A percentile compares a stretch with the other conserved stretches of the same genome.
These are phyloP conservation scores for Fraxinus angustifolia DNA, from an alignment of 305 asterid species.

Conservation along the genomic window DNA sequence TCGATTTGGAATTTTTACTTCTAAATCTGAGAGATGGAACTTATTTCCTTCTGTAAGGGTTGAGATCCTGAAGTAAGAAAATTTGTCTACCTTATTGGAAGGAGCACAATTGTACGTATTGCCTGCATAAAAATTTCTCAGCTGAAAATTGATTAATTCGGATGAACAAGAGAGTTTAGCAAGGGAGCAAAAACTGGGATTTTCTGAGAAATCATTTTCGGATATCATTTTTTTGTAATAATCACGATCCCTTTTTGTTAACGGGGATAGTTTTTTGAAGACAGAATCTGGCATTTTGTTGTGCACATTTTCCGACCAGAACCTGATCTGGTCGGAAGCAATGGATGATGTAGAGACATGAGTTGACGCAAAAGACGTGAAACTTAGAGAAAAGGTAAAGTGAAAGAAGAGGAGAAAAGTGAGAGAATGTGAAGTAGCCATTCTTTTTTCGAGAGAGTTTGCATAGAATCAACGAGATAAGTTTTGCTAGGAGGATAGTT, in stretches of 20 bases:
- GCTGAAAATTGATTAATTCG: no score
- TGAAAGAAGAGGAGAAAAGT: not conserved
- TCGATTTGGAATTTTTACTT: not conserved
- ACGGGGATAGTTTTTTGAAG: conserved; percentile 31
- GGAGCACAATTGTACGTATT: not conserved
- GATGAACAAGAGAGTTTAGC: conserved; percentile 33
- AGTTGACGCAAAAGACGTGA: not conserved
- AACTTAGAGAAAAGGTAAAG: not conserved
- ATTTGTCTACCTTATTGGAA: not conserved
- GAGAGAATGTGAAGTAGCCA: not conserved
- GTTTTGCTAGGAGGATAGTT: not conserved
- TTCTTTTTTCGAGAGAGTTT: not conserved
- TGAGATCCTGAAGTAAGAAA: conserved; percentile 35
- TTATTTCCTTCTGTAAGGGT: not conserved
- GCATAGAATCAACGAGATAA: not conserved
- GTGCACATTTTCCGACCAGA: conserved; percentile 35
- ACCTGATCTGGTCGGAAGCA: conserved; percentile 26
- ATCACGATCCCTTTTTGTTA: conserved; percentile 8
- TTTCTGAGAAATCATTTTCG: not conserved
- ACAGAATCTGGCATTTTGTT: conserved; percentile 31
- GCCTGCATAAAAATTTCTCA: no score
- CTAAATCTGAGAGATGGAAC: conserved; percentile 22
- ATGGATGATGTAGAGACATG: conserved; percentile 10
- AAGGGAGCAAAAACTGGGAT: conserved; percentile 25
- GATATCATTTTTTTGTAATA: conserved; percentile 17